A percentile compares a stretch with the other conserved stretches of the same genome.
Evolutionary conservation across 345 rosid species (phyloP).

Genomic region (Sonneratia alba): DNA sequence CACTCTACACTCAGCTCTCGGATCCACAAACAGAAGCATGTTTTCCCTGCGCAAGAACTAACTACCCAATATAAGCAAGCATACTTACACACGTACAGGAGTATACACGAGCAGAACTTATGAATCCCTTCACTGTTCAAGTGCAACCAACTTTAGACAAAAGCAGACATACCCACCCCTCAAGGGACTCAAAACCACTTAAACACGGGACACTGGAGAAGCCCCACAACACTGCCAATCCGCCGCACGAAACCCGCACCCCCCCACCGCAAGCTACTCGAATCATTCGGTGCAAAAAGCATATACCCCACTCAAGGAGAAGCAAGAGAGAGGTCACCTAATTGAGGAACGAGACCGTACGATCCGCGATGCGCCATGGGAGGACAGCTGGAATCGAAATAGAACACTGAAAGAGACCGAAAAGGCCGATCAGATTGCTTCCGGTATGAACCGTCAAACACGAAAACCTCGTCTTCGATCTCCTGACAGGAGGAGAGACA

Average conservation of each 20-base stretch:
- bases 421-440: neutral
- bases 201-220: neutral
- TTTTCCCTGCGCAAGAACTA: neutral
- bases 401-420: neutral
- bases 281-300: neutral
- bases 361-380: constrained; percentile 20
- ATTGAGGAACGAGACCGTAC: constrained; percentile 17
- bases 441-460: too few species aligned
- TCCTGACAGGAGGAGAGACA: neutral
- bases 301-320: neutral
- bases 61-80: neutral
- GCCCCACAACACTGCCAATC: neutral
- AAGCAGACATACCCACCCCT: neutral
- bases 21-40: neutral
- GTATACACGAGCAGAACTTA: neutral
- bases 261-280: neutral
- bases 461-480: neutral
- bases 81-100: neutral
- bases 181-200: neutral
- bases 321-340: constrained; percentile 11
- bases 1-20: neutral
- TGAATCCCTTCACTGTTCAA: neutral
- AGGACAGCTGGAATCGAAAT: neutral
- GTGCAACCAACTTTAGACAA: neutral
- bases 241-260: neutral